Evolutionary conservation across 1,284 basidiomycete genomes (phyloP), one percentile per base, ranked within the genome.

Genomic region (Pyrrhoderma noxium): DNA sequence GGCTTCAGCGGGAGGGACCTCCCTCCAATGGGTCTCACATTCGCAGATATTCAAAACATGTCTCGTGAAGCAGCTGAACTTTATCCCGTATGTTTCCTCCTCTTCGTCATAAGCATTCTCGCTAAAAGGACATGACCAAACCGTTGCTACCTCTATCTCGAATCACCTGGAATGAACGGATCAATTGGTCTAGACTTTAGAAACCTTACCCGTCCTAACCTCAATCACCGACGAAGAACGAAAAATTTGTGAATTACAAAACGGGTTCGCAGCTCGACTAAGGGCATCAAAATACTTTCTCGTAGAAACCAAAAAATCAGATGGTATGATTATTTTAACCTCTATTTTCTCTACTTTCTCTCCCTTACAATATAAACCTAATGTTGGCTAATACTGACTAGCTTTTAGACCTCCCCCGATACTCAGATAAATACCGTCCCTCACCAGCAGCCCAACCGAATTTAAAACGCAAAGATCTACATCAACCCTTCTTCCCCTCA

Each of bases 391-490:
- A 5, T 31, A 31, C 11, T 31, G 11, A 31, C 11, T 31, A 5
- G 11, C n/a, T 40, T n/a, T 8, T 62, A 83, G 87, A 89, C 45
- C 68, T 88, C 5, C 76, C 81, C 27, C 74, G 83, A 39, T 90
- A 89, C 63, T 88, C 85, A 19, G 88, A 90, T 66, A 87, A 85
- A 65, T 89, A 89, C 62, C 75, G 80, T 5, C 77, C 82, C 2
- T 80, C 79, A 14, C 65, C 69, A 9, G 63, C 72, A 3, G 72
- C 76, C 1, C 80, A 80, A 55, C 83, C 85, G 11, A 71, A 74
- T 46, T 69, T 90, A 51, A 85, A 81, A 62, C 72, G 78, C 50
- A 79, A 76, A 58, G 80, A 86, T 40, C 67, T 90, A 2, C 77
- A 89, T 56, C 72, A 75, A 53, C 76, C 82, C 0, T 89, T 87